A percentile compares a stretch with the other conserved stretches of the same genome.
Evolutionary conservation across 2,329 filamentous ascomycete genomes (phyloP).

Genomic region (Aspergillus terreus): DNA sequence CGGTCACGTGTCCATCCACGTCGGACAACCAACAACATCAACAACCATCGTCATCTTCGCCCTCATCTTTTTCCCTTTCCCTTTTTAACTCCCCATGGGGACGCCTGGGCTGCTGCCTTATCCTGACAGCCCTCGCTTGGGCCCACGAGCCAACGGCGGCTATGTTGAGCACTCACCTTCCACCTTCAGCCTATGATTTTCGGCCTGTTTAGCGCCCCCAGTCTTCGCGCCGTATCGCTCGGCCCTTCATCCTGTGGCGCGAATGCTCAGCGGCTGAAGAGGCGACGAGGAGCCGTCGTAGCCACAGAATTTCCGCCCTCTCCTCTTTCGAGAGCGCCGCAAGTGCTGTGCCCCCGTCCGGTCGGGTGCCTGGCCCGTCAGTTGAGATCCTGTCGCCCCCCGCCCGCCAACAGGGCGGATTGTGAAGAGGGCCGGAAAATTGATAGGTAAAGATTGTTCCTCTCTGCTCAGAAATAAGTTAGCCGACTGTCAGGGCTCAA

Average conservation of each 20-base stretch:
- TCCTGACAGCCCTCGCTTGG: neutral
- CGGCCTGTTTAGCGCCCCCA: conserved; percentile 25
- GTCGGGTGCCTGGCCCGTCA: conserved; percentile 3
- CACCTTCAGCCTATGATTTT: conserved; percentile 13
- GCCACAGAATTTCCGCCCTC: conserved; percentile 3
- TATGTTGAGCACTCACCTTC: conserved; percentile 16
- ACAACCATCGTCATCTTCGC: neutral
- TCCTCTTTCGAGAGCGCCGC: conserved; percentile 6
- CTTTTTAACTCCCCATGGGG: conserved; percentile 1
- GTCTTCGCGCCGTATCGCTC: conserved; percentile 16
- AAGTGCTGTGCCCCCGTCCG: conserved; percentile 9
- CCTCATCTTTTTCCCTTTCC: neutral
- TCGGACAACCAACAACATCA: neutral
- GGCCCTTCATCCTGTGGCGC: conserved; percentile 8
- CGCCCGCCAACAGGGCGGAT: neutral
- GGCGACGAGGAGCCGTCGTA: neutral
- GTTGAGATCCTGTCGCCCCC: neutral
- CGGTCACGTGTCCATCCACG: neutral
- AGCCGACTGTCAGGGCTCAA: conserved; percentile 5
- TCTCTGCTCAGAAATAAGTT: conserved; percentile 10
- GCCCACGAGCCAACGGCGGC: conserved; percentile 24
- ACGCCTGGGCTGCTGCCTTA: conserved; percentile 2
- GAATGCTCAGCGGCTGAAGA: conserved; percentile 15
- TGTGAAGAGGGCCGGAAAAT: conserved; percentile 9
- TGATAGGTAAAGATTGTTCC: conserved; percentile 17